A percentile compares a stretch with the other conserved stretches of the same genome.
Evolutionary conservation across 2,329 filamentous ascomycete species (phyloP).

Genomic region (Fusarium napiforme): DNA sequence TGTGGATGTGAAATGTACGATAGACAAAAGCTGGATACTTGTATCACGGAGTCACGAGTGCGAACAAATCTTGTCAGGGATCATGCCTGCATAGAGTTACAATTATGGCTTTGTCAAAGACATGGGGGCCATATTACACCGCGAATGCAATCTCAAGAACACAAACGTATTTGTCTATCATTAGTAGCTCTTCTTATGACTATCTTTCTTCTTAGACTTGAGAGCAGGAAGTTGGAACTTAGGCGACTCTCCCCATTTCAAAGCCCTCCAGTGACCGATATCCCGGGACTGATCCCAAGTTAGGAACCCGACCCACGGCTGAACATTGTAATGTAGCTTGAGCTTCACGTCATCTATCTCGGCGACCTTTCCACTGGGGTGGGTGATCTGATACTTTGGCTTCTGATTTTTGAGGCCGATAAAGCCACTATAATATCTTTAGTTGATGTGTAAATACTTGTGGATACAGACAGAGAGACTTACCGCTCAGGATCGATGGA

Average conservation of each 20-base stretch:
- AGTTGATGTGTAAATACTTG: slow-evolving; percentile 2
- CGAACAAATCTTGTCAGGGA: slow-evolving; percentile 9
- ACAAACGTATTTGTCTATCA: not conserved
- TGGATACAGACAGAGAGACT: slow-evolving; percentile 20
- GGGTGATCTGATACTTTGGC: slow-evolving; percentile 97
- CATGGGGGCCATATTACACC: slow-evolving; percentile 34
- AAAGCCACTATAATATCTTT: slow-evolving; percentile 66
- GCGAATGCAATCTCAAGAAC: slow-evolving; percentile 3
- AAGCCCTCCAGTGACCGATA: slow-evolving; percentile 71
- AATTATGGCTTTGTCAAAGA: slow-evolving; percentile 9
- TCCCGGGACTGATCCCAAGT: slow-evolving; percentile 77
- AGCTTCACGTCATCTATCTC: slow-evolving; percentile 79
- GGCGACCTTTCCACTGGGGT: slow-evolving; percentile 83
- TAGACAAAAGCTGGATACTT: slow-evolving; percentile 37
- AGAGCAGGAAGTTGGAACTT: slow-evolving; percentile 73
- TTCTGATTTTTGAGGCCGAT: slow-evolving; percentile 84
- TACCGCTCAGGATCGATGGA: slow-evolving; percentile 68
- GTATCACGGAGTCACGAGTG: slow-evolving; percentile 42
- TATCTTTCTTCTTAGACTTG: slow-evolving; percentile 65
- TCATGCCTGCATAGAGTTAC: not conserved
- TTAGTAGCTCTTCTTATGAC: slow-evolving; percentile 34
- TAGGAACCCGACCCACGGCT: slow-evolving; percentile 92
- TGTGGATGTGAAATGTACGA: slow-evolving; percentile 33
- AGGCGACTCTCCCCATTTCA: slow-evolving; percentile 73
- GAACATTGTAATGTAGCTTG: slow-evolving; percentile 92